These are phyloP conservation scores for Diutina mesorugosa DNA, from an alignment of 1,139 yeast genomes.

Conservation along the genomic window DNA sequence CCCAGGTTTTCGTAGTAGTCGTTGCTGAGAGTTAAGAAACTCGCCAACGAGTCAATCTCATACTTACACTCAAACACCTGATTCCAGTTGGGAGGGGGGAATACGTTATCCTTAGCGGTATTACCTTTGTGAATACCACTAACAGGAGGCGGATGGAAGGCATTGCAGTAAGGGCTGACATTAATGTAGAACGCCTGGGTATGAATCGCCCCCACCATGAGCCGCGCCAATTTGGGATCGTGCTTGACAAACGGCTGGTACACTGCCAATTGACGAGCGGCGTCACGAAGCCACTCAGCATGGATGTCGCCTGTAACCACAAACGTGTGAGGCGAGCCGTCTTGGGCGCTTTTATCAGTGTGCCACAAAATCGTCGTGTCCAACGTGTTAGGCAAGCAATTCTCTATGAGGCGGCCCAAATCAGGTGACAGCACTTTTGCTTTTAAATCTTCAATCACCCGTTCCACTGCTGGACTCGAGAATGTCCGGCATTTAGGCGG, in stretches of 20 bases:
- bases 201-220: constrained; percentile 68
- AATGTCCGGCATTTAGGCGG: constrained; percentile 62
- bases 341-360: constrained; percentile 5
- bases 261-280: constrained; percentile 72
- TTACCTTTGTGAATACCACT: constrained; percentile 40
- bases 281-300: constrained; percentile 84
- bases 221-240: constrained; percentile 34
- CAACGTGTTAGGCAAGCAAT: constrained; percentile 76
- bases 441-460: constrained; percentile 41
- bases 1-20: constrained; percentile 50
- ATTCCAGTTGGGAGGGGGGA: constrained; percentile 57
- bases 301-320: constrained; percentile 85
- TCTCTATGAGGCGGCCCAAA: constrained; percentile 64
- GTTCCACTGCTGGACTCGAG: constrained; percentile 47
- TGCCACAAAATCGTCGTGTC: constrained; percentile 85
- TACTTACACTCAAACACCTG: constrained; percentile 82
- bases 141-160: constrained; percentile 73
- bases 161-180: constrained; percentile 73
- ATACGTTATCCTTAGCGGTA: constrained; percentile 52
- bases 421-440: constrained; percentile 44
- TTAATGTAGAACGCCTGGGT: constrained; percentile 59
- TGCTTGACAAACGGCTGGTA: constrained; percentile 48
- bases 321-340: constrained; percentile 27
- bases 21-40: constrained; percentile 62
- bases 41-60: constrained; percentile 78